Conservation (phyloP, 495 filamentous ascomycete species). For the Apodospora peruviana region DNA sequence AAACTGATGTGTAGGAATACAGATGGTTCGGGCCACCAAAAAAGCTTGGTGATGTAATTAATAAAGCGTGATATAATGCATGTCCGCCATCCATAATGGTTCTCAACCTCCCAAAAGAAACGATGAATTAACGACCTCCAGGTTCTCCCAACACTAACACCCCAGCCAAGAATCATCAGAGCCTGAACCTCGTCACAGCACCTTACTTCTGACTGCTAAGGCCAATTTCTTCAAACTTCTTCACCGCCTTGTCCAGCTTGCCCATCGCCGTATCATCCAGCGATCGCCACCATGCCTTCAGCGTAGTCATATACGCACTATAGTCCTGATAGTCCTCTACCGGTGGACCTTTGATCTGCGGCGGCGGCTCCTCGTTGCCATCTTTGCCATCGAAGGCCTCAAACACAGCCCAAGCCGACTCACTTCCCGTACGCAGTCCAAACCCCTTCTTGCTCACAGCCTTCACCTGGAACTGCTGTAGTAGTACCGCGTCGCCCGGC, state of each 20-base stretch:
- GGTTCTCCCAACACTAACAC: no score
- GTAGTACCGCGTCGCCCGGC: slow-evolving; percentile 69
- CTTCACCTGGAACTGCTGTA: slow-evolving; percentile 67
- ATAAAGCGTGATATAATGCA: no score
- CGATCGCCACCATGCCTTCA: slow-evolving; percentile 35
- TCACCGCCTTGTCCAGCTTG: slow-evolving; percentile 37
- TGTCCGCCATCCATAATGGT: no score
- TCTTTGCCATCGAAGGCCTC: slow-evolving; percentile 23
- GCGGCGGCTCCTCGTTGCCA: slow-evolving; percentile 5
- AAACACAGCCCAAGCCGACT: slow-evolving; percentile 61
- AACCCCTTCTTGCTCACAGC: slow-evolving; percentile 44
- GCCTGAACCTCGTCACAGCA: no score
- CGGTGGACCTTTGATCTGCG: slow-evolving; percentile 42
- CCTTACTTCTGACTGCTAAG: background rate
- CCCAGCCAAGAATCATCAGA: no score
- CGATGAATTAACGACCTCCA: no score
- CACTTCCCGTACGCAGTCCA: slow-evolving; percentile 37
- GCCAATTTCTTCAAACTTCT: slow-evolving; percentile 25
- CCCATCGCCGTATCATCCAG: slow-evolving; percentile 29
- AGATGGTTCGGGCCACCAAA: no score
- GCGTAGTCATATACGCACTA: slow-evolving; percentile 22
- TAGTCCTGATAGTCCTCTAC: slow-evolving; percentile 37
- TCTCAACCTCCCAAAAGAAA: no score
- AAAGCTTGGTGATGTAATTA: no score
- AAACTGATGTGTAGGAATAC: no score